These are phyloP conservation scores for Thymus quinquecostatus DNA, from an alignment of 257 asterid genomes.

Conservation along the genomic window DNA sequence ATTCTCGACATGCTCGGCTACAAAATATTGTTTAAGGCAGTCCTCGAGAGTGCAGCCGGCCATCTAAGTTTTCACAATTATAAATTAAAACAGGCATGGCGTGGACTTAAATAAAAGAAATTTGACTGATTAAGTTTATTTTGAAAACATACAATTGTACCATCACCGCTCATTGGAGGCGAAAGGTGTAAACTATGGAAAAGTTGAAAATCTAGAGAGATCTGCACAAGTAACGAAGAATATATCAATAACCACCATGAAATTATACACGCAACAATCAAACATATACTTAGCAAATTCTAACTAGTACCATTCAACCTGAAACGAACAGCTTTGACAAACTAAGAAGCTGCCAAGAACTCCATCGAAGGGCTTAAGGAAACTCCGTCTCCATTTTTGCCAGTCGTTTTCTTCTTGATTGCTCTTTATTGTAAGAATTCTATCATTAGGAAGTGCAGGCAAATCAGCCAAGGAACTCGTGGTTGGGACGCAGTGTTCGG, in stretches of 20 bases:
- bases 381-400: constrained; percentile 70
- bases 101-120: constrained; percentile 15
- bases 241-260: constrained; percentile 17
- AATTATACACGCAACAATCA: neutral
- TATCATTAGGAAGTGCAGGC: constrained; percentile 46
- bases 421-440: constrained; percentile 49
- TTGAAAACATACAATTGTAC: constrained; percentile 60
- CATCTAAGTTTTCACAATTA: constrained; percentile 43
- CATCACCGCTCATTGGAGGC: constrained; percentile 50
- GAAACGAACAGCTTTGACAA: constrained; percentile 90
- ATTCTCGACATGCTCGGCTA: constrained; percentile 69
- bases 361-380: constrained; percentile 92
- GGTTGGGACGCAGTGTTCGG: constrained; percentile 53
- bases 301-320: constrained; percentile 85
- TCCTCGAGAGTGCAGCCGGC: constrained; percentile 72
- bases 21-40: constrained; percentile 71
- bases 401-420: constrained; percentile 49
- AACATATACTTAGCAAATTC: constrained; percentile 27
- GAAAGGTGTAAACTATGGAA: constrained; percentile 82
- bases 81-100: constrained; percentile 29
- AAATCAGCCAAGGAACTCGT: constrained; percentile 61
- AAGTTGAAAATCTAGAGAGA: constrained; percentile 76
- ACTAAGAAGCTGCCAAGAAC: constrained; percentile 70
- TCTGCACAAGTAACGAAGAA: constrained; percentile 47
- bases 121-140: neutral